Evolutionary conservation across 805 yeast genomes (phyloP), one percentile per base, ranked within the genome.

Genomic region (Wickerhamiella hasegawae): DNA sequence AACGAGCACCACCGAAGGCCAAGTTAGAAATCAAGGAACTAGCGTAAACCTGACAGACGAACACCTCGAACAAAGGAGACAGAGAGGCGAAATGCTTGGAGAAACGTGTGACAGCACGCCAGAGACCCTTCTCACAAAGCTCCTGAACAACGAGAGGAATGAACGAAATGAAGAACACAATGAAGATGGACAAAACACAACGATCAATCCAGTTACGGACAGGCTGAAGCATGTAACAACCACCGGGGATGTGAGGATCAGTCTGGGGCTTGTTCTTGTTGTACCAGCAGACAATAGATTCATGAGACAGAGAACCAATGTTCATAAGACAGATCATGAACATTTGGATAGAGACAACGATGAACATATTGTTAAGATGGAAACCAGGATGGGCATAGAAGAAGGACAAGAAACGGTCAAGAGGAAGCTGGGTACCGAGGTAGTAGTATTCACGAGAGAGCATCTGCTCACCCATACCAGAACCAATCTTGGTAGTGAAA

Each of bases 381-480:
- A 87, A 87, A 4, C 97, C 97, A 9, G 95, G 87, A 55, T 87
- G 97, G 0, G 97, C 97, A 58, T 87, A 87, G 56, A 81, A 87
- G 57, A 87, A 87, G 0, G 96, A 82, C 35, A 87, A 58, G 59
- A 87, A 85, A 33, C 95, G 59, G 53, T 87, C 96, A 30, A 85
- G 65, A 2, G 95, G 94, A 36, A 87, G 61, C 46, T 75, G 82
- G 2, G 94, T 82, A 1, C 97, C 96, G 40, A 87, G 56, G 55
- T 81, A 83, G 54, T 76, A 87, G 57, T 85, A 83, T 50, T 87
- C 97, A 49, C 97, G 68, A 4, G 94, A 82, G 23, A 87, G 59
- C 55, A 85, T 69, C 55, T 87, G 97, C 53, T 87, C 97, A 6
- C 97, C 97, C 97, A 87, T 87, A 34, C 97, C 97, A 29, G 94